Evolutionary conservation across 129 eudicot genomes (phyloP).

Genomic region (Daucus carota): DH1_v3.0 NC_030382.2:49321501-49322000

Average conservation of each 20-base stretch:
- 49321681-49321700: constrained; percentile 89
- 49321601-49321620: neutral
- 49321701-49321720: constrained; percentile 94
- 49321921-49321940: neutral
- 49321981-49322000: neutral
- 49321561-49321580: constrained; percentile 89
- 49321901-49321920: neutral
- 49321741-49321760: neutral
- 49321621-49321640: neutral
- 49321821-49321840: neutral
- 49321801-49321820: neutral
- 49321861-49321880: neutral
- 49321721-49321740: constrained; percentile 82
- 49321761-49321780: neutral
- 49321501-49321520: neutral
- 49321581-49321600: constrained; percentile 19
- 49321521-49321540: neutral
- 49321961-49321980: neutral
- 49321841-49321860: neutral
- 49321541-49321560: constrained; percentile 53
- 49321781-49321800: too few species aligned
- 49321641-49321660: neutral
- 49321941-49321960: neutral
- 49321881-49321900: neutral
- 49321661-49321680: neutral